A percentile compares a stretch with the other conserved stretches of the same genome.
Evolutionary conservation across 2,329 filamentous ascomycete genomes (phyloP).

Genomic region (Graphilbum sp.): DNA sequence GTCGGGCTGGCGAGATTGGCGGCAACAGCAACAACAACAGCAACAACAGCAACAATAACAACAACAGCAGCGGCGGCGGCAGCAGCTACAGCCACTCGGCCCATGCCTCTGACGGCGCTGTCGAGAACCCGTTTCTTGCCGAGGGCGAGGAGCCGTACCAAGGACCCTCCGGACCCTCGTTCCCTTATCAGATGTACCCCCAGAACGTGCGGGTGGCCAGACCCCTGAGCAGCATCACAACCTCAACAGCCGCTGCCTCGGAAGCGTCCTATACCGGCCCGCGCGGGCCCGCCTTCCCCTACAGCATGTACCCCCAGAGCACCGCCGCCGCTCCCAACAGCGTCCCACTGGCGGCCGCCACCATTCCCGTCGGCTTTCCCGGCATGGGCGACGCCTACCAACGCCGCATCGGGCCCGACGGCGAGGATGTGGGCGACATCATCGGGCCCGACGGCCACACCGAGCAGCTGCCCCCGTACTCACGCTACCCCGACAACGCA

Average conservation of each 20-base stretch:
- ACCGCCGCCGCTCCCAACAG: conserved; percentile 34
- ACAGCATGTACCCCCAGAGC: conserved; percentile 72
- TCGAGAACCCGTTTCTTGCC: neutral
- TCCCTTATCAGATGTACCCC: conserved; percentile 73
- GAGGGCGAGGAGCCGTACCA: conserved; percentile 45
- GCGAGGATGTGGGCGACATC: conserved; percentile 74
- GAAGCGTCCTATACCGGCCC: conserved; percentile 38
- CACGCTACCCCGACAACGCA: conserved; percentile 66
- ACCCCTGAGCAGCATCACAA: conserved; percentile 46
- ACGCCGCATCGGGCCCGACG: conserved; percentile 57
- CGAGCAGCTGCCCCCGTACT: conserved; percentile 84
- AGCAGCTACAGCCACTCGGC: conserved; percentile 15
- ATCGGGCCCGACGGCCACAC: conserved; percentile 78
- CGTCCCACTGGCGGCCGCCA: conserved; percentile 6
- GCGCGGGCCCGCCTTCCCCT: conserved; percentile 64
- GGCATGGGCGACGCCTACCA: conserved; percentile 51
- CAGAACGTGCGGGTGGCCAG: conserved; percentile 63
- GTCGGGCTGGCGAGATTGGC: neutral
- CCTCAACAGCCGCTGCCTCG: conserved; percentile 22
- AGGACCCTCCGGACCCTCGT: conserved; percentile 57
- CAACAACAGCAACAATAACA: too few relatives aligned
- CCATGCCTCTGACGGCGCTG: too few relatives aligned
- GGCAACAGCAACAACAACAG: too few relatives aligned
- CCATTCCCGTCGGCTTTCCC: conserved; percentile 59
- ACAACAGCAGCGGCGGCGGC: conserved; percentile 5